phyloP scores from a whole-genome alignment of 2,329 filamentous ascomycete genomes.

The Aspergillus sp. region DNA sequence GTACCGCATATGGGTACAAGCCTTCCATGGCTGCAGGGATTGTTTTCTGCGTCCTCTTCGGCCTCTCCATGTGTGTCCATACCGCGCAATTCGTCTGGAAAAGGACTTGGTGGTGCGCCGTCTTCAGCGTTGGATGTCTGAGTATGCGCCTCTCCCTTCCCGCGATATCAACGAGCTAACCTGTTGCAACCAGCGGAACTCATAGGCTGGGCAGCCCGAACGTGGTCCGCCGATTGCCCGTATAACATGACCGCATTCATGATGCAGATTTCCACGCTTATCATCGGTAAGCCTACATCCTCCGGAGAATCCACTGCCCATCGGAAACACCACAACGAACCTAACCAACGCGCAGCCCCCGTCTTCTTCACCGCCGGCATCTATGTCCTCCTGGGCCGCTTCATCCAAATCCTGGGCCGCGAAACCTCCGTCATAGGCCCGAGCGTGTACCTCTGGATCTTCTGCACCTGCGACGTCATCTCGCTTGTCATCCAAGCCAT shows the following conservation, averaged over 20 bases:
- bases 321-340: not conserved
- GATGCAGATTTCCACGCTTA: slow-evolving; percentile 40
- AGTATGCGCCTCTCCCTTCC: slow-evolving; percentile 13
- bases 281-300: slow-evolving; percentile 23
- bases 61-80: slow-evolving; percentile 27
- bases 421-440: slow-evolving; percentile 36
- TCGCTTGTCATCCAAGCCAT: slow-evolving; percentile 48
- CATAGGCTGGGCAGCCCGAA: slow-evolving; percentile 41
- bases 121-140: slow-evolving; percentile 28
- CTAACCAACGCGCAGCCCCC: slow-evolving; percentile 22
- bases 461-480: slow-evolving; percentile 45
- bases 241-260: slow-evolving; percentile 42
- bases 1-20: slow-evolving; percentile 24
- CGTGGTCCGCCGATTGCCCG: slow-evolving; percentile 41
- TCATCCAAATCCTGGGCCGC: slow-evolving; percentile 38
- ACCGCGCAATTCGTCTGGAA: slow-evolving; percentile 27
- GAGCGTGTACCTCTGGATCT: slow-evolving; percentile 40
- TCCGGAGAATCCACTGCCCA: too few species aligned
- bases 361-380: slow-evolving; percentile 45
- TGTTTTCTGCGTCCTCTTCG: slow-evolving; percentile 24
- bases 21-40: slow-evolving; percentile 27
- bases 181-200: slow-evolving; percentile 26
- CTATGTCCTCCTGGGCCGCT: slow-evolving; percentile 41
- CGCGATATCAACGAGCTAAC: slow-evolving; percentile 2
- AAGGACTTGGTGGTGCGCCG: slow-evolving; percentile 30